These are phyloP conservation scores for Durotheca rogersii DNA, from an alignment of 495 filamentous ascomycete genomes.

Conservation along the genomic window DNA sequence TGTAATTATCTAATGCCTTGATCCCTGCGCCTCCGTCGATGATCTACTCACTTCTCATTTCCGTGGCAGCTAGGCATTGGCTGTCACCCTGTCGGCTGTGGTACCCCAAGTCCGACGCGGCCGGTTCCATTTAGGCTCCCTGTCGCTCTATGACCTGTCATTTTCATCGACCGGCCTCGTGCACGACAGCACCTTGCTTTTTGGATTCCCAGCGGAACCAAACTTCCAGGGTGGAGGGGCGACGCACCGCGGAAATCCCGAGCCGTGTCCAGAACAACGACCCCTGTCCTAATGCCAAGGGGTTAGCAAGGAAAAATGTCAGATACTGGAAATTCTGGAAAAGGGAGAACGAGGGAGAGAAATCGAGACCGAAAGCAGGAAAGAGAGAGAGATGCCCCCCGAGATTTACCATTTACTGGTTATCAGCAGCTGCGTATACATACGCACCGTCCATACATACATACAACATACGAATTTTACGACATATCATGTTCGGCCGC, in stretches of 20 bases:
- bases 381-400: no score
- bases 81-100: slow-evolving; percentile 26
- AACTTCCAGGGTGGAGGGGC: slow-evolving; percentile 13
- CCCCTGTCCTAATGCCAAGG: slow-evolving; percentile 28
- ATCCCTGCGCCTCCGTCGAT: slow-evolving; percentile 25
- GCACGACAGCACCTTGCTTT: slow-evolving; percentile 22
- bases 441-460: no score
- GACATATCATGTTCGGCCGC: slow-evolving; percentile 7
- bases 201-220: slow-evolving; percentile 27
- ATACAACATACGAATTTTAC: no score
- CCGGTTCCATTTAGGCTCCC: slow-evolving; percentile 17
- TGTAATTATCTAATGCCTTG: slow-evolving; percentile 33
- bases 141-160: slow-evolving; percentile 24
- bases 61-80: slow-evolving; percentile 29
- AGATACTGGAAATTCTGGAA: not conserved
- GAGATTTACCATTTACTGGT: no score
- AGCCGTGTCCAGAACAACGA: slow-evolving; percentile 13
- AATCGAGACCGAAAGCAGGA: no score
- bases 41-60: slow-evolving; percentile 35
- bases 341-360: no score
- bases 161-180: slow-evolving; percentile 25
- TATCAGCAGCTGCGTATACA: no score
- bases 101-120: slow-evolving; percentile 21
- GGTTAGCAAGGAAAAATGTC: not conserved
- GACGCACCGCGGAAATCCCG: slow-evolving; percentile 27